These are phyloP conservation scores for Saccharomycopsis hybrid DNA, from an alignment of 1,139 yeast genomes.

Conservation along the genomic window DNA sequence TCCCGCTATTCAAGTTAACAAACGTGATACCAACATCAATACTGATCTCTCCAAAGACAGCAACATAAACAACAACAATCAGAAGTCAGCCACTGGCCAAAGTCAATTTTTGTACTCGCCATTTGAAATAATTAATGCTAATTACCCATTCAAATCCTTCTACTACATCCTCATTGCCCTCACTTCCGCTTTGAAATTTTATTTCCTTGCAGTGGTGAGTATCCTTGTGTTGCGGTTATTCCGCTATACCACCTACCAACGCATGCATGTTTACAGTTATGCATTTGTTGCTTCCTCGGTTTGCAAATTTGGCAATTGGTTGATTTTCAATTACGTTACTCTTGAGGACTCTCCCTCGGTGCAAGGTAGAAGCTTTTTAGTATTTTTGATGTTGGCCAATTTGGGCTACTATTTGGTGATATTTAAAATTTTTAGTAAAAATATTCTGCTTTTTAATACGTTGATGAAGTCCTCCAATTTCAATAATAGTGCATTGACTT, in stretches of 20 bases:
- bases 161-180: slow-evolving; percentile 11
- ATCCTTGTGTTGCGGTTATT: slow-evolving; percentile 2
- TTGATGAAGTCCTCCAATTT: slow-evolving; percentile 18
- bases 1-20: neutral
- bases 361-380: slow-evolving; percentile 12
- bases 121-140: slow-evolving; percentile 18
- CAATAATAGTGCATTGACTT: slow-evolving; percentile 9
- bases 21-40: slow-evolving; percentile 1
- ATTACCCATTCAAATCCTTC: slow-evolving; percentile 15
- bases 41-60: neutral
- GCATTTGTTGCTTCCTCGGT: neutral
- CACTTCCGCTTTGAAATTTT: slow-evolving; percentile 10
- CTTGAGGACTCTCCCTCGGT: slow-evolving; percentile 16
- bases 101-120: slow-evolving; percentile 14
- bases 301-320: slow-evolving; percentile 8
- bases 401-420: slow-evolving; percentile 9
- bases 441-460: slow-evolving; percentile 12
- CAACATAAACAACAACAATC: too few species aligned
- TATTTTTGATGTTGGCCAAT: slow-evolving; percentile 9
- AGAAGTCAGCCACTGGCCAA: slow-evolving; percentile 9
- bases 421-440: slow-evolving; percentile 12
- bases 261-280: slow-evolving; percentile 3
- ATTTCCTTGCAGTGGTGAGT: slow-evolving; percentile 1
- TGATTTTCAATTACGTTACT: slow-evolving; percentile 10
- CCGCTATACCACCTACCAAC: slow-evolving; percentile 2